Evolutionary conservation across 225 moss, liverwort and hornwort species (phyloP).

Genomic region (Ulota crispa): DNA sequence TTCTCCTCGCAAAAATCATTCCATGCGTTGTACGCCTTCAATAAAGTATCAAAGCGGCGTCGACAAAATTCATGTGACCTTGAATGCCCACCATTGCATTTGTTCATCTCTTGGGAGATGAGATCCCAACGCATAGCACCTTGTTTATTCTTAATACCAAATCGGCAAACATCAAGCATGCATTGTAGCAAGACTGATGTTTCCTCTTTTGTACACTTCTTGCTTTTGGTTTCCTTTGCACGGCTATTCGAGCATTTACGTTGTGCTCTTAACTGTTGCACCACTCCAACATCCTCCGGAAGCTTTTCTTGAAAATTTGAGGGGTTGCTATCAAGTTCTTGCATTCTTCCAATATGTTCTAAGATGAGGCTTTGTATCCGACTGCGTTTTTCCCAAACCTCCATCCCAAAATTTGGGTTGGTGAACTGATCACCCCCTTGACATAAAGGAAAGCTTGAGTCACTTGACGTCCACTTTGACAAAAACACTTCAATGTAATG

Average conservation of each 20-base stretch:
- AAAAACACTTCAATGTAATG: slow-evolving; percentile 18
- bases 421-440: neutral
- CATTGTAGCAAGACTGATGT: neutral
- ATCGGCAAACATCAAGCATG: neutral
- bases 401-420: fast-evolving
- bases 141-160: fast-evolving
- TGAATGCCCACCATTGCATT: fast-evolving
- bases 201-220: neutral
- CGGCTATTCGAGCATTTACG: fast-evolving
- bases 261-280: fast-evolving
- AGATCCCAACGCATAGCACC: neutral
- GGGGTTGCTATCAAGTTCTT: fast-evolving
- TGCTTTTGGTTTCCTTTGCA: neutral
- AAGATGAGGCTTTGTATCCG: fast-evolving
- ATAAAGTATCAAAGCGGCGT: neutral
- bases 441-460: fast-evolving
- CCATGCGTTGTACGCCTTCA: neutral
- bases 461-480: fast-evolving
- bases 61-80: neutral
- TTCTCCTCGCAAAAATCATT: fast-evolving
- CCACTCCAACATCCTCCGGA: neutral
- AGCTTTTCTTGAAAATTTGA: fast-evolving
- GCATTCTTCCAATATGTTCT: fast-evolving
- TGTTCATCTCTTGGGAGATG: neutral
- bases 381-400: fast-evolving